Evolutionary conservation across 306 rosid genomes (phyloP), one percentile per base, ranked within the genome.

Genomic region (Inga oerstediana): DNA sequence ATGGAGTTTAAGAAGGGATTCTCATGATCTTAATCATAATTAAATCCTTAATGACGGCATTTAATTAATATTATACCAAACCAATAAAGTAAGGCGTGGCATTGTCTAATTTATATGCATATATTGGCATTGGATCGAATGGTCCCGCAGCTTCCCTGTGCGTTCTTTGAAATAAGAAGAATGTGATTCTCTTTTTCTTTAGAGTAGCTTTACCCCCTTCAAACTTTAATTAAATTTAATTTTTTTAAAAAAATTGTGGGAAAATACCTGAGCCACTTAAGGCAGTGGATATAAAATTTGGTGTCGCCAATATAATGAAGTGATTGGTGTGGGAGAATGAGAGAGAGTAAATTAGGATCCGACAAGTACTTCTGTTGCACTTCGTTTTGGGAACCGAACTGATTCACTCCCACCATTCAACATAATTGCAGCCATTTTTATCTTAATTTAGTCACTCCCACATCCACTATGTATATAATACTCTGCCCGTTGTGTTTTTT

Each of bases 301-400:
- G 75, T 61, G 67, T 79, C 72, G 45, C 82, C 86, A 87, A 81
- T 84, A 6, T 5, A 39, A 6, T 15, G 76, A 84, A 13, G 22
- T 74, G 30, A 56, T 74, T 69, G 54, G 54, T 0, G 82, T 81
- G 84, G 79, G 79, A 73, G 72, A 81, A 87, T 81, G 82, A 87
- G 75, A 84, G 70, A 3, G 13, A 22, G 2, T 59, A 22, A 59
- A 59, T 78, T 76, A 49, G 67, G 85, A 81, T 87, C 84, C 78
- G 54, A 84, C 64, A 84, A 84, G 80, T 79, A 77, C 85, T 68
- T 71, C 78, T 80, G 79, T 81, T 79, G 81, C 88, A 81, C 82
- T 83, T 76, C 79, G 73, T 83, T 84, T 82, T 82, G 58, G 81
- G 85, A 85, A 89, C 85, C 81, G 91, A 90, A 90, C 91, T 74